phyloP scores from a whole-genome alignment of 169 alveolate genomes.

The Eimeria tenella region DNA sequence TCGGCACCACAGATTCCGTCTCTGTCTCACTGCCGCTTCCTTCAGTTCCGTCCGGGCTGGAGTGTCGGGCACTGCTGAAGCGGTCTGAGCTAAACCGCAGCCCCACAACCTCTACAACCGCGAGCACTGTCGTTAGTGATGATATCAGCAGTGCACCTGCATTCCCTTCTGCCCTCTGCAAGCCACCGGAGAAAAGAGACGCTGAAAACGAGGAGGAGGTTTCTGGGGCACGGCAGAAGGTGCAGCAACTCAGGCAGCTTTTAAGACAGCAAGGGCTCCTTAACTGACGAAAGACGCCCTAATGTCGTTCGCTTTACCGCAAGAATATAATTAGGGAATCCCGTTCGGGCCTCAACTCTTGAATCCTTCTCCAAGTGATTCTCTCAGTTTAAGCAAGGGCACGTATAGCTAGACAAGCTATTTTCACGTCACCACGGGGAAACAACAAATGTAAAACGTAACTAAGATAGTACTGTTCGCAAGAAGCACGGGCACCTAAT shows the following conservation, averaged over 20 bases:
- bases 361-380: too few relatives aligned
- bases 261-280: conserved; percentile 3
- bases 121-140: not conserved
- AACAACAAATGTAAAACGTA: too few relatives aligned
- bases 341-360: too few relatives aligned
- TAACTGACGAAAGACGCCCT: not conserved
- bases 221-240: not conserved
- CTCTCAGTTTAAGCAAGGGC: too few relatives aligned
- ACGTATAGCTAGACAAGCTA: too few relatives aligned
- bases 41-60: not conserved
- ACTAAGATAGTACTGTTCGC: too few relatives aligned
- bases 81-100: not conserved
- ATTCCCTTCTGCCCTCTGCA: not conserved
- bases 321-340: too few relatives aligned
- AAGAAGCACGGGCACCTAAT: too few relatives aligned
- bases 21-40: not conserved
- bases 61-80: not conserved
- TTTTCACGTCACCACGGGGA: too few relatives aligned
- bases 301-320: too few relatives aligned
- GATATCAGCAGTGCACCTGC: not conserved
- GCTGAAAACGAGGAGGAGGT: not conserved
- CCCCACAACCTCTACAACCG: not conserved
- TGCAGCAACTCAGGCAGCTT: conserved; percentile 4
- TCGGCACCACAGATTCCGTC: not conserved
- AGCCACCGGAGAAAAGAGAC: not conserved